Evolutionary conservation across 2,329 filamentous ascomycete species (phyloP).

Genomic region (Parastagonospora nodorum): DNA sequence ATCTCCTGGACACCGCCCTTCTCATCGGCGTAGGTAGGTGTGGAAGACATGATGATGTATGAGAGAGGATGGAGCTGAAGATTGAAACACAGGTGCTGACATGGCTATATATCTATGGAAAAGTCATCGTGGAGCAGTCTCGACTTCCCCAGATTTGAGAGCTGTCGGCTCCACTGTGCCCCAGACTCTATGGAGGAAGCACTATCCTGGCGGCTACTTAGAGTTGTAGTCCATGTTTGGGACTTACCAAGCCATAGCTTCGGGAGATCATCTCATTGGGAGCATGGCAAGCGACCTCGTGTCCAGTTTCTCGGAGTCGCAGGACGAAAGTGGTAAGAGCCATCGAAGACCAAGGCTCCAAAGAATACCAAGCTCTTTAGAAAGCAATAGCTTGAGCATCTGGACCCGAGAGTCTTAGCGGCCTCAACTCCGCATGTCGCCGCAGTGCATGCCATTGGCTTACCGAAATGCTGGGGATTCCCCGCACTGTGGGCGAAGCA

Average conservation of each 20-base stretch:
- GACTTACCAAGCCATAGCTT: conserved; percentile 6
- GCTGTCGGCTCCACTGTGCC: conserved; percentile 14
- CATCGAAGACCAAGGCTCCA: conserved; percentile 3
- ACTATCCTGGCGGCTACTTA: background rate
- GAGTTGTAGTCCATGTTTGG: background rate
- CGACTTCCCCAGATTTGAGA: conserved; percentile 15
- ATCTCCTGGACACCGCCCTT: conserved; percentile 21
- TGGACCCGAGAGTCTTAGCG: conserved; percentile 6
- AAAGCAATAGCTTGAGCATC: conserved; percentile 1
- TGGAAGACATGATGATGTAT: conserved; percentile 13
- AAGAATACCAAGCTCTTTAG: background rate
- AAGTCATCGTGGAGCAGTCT: conserved; percentile 3
- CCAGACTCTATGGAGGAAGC: conserved; percentile 10
- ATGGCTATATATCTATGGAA: conserved; percentile 11
- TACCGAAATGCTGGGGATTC: conserved; percentile 1
- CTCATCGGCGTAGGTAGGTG: conserved; percentile 19
- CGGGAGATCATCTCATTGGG: conserved; percentile 5
- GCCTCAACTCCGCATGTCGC: conserved; percentile 4
- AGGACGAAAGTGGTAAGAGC: conserved; percentile 3
- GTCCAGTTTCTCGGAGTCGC: background rate
- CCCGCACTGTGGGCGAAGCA: conserved; percentile 6
- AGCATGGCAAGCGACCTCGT: conserved; percentile 1
- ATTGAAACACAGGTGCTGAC: background rate
- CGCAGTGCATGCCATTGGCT: background rate
- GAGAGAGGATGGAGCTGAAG: background rate